Evolutionary conservation across 371 early-diverging fungal species (phyloP).

Genomic region (Mortierella sp.): DNA sequence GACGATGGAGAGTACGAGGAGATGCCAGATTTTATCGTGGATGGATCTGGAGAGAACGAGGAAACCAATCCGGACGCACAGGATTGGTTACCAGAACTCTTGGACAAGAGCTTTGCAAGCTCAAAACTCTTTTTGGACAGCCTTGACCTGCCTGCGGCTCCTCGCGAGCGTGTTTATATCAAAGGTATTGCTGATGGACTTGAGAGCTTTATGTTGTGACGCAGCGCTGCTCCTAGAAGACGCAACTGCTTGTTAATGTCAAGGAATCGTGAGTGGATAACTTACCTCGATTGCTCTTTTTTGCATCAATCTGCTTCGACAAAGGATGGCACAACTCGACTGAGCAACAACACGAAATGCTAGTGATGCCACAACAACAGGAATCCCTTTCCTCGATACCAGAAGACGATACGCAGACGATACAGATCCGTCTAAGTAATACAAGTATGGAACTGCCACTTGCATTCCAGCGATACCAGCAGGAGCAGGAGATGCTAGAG

Average conservation of each 20-base stretch:
- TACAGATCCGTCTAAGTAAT: too few relatives aligned
- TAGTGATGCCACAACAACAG: background rate
- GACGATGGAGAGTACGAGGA: too few relatives aligned
- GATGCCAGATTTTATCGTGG: too few relatives aligned
- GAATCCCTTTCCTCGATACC: background rate
- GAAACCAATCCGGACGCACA: too few relatives aligned
- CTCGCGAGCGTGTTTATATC: conserved; percentile 8
- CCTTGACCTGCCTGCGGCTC: background rate
- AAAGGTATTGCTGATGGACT: conserved; percentile 2
- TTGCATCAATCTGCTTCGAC: background rate
- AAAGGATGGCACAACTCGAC: conserved; percentile 9
- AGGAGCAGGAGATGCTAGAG: background rate
- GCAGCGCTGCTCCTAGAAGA: background rate
- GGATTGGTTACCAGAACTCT: conserved; percentile 15
- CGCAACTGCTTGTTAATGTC: too few relatives aligned
- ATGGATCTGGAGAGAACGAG: too few relatives aligned
- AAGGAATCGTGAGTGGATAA: too few relatives aligned
- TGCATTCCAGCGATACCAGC: background rate
- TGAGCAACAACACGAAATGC: background rate
- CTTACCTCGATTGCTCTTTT: background rate
- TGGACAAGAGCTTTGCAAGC: conserved; percentile 16
- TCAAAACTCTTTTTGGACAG: conserved; percentile 12
- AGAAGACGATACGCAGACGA: background rate
- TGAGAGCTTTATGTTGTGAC: background rate
- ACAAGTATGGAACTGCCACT: too few relatives aligned